These are phyloP conservation scores for Annulohypoxylon maeteangense DNA, from an alignment of 495 filamentous ascomycete species.

Conservation along the genomic window DNA sequence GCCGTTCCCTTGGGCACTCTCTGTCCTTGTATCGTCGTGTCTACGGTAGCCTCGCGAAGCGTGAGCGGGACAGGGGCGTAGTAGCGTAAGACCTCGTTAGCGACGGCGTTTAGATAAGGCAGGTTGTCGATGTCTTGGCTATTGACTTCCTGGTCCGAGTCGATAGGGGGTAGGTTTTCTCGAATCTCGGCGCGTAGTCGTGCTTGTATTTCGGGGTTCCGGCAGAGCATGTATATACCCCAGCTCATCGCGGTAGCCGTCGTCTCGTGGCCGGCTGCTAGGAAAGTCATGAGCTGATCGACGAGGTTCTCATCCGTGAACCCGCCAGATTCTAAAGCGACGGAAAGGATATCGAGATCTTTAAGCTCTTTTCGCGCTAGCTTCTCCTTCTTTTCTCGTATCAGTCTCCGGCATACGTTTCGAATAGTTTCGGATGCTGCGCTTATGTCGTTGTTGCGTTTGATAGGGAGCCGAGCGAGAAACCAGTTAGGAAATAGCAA, in stretches of 20 bases:
- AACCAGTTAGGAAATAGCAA: conserved; percentile 63
- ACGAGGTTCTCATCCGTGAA: conserved; percentile 84
- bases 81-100: conserved; percentile 60
- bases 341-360: conserved; percentile 82
- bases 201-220: conserved; percentile 59
- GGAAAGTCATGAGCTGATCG: conserved; percentile 96
- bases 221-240: conserved; percentile 63
- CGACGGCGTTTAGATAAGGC: conserved; percentile 66
- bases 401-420: conserved; percentile 69
- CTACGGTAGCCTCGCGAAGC: conserved; percentile 67
- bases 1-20: conserved; percentile 66
- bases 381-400: conserved; percentile 73
- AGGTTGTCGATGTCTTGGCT: conserved; percentile 63
- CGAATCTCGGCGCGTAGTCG: conserved; percentile 66
- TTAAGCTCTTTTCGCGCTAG: conserved; percentile 61
- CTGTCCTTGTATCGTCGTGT: conserved; percentile 71
- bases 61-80: conserved; percentile 65
- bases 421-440: conserved; percentile 68
- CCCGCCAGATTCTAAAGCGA: conserved; percentile 78
- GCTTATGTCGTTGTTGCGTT: conserved; percentile 71
- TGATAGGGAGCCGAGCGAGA: conserved; percentile 66
- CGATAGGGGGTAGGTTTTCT: conserved; percentile 68
- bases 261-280: conserved; percentile 88
- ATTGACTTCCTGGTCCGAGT: conserved; percentile 56
- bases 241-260: conserved; percentile 67